These are phyloP conservation scores for Botrytis medusae DNA, from an alignment of 2,329 filamentous ascomycete genomes.

Conservation along the genomic window DNA sequence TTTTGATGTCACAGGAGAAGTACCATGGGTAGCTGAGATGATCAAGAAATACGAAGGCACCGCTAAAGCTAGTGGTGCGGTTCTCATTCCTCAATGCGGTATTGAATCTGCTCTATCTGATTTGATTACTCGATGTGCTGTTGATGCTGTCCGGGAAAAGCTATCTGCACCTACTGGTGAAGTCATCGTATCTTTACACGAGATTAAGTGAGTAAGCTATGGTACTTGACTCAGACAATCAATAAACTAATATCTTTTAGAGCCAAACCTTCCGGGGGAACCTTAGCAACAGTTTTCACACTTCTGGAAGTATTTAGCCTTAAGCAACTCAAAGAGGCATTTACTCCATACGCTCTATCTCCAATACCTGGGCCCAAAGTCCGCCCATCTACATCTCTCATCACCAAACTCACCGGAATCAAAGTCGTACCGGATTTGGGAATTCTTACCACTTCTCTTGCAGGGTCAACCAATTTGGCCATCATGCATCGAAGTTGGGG, in stretches of 20 bases:
- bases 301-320: slow-evolving; percentile 55
- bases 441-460: slow-evolving; percentile 54
- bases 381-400: slow-evolving; percentile 35
- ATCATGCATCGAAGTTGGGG: slow-evolving; percentile 65
- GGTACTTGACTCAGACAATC: background rate
- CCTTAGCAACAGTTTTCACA: slow-evolving; percentile 64
- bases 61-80: slow-evolving; percentile 55
- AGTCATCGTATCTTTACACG: slow-evolving; percentile 51
- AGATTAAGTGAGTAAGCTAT: slow-evolving; percentile 45
- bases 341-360: slow-evolving; percentile 56
- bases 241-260: slow-evolving; percentile 39
- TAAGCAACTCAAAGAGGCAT: slow-evolving; percentile 48
- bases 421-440: slow-evolving; percentile 53
- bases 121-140: slow-evolving; percentile 54
- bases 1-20: slow-evolving; percentile 62
- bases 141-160: slow-evolving; percentile 49
- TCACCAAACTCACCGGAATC: slow-evolving; percentile 52
- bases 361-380: slow-evolving; percentile 47
- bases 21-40: slow-evolving; percentile 59
- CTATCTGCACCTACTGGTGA: slow-evolving; percentile 52
- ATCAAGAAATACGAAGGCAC: slow-evolving; percentile 56
- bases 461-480: slow-evolving; percentile 51
- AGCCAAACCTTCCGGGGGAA: slow-evolving; percentile 60
- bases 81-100: slow-evolving; percentile 61
- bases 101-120: slow-evolving; percentile 64